Evolutionary conservation across 202 grass and related monocot genomes (phyloP).

Genomic region (Setaria viridis): DNA sequence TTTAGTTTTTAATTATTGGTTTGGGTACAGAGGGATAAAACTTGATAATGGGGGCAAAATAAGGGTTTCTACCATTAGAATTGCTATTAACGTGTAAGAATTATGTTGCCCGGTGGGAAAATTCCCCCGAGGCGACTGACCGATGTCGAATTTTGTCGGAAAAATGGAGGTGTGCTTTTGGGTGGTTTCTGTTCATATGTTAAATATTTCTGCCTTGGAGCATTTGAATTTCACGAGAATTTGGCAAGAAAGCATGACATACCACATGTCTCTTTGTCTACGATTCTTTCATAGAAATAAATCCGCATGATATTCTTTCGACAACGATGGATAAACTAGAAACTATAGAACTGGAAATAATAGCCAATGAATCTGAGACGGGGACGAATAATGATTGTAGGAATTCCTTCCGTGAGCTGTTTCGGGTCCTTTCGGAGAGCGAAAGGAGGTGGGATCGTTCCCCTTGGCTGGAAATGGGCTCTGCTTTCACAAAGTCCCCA

Average conservation of each 20-base stretch:
- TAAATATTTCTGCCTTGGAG: not conserved
- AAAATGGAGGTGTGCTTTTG: not conserved
- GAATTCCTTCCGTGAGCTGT: constrained; percentile 16
- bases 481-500: constrained; percentile 20
- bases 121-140: not conserved
- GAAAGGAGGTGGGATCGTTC: not conserved
- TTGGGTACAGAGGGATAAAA: constrained; percentile 48
- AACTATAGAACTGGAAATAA: not conserved
- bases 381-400: not conserved
- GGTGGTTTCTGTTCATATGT: not conserved
- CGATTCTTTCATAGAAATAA: too few relatives aligned
- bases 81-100: not conserved
- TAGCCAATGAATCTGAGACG: not conserved
- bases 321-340: not conserved
- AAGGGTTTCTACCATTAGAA: not conserved
- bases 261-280: too few relatives aligned
- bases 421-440: not conserved
- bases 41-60: not conserved
- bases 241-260: not conserved
- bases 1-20: constrained; percentile 36
- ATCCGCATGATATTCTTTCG: not conserved
- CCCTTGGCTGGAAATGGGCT: not conserved
- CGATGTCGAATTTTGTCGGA: too few relatives aligned
- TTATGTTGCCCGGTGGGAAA: not conserved
- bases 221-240: not conserved